Evolutionary conservation across 1,284 basidiomycete species (phyloP).

Genomic region (Tilletia caries): DNA sequence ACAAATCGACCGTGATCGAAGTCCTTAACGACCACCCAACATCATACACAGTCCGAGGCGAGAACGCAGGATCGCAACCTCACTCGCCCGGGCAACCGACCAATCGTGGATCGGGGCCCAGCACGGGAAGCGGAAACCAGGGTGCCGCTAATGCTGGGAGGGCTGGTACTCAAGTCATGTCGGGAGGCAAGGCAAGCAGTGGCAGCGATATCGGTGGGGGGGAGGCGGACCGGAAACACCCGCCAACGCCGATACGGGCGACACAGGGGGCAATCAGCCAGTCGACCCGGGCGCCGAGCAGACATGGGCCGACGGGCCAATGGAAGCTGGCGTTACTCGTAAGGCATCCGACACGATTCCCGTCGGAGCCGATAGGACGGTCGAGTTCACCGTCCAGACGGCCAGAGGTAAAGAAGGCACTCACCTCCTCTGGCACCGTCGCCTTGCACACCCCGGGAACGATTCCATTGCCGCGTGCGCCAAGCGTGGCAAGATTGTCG

Average conservation of each 20-base stretch:
- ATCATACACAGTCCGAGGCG: too few species aligned
- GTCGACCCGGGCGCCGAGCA: not conserved
- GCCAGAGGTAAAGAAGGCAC: not conserved
- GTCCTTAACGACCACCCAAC: too few species aligned
- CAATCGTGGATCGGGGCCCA: not conserved
- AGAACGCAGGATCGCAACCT: not conserved
- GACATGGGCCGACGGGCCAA: not conserved
- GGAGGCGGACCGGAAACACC: not conserved
- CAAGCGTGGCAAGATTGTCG: not conserved
- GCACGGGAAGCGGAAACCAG: not conserved
- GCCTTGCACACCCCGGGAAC: not conserved
- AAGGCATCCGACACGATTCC: not conserved
- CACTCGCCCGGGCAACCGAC: not conserved
- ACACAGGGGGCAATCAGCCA: not conserved
- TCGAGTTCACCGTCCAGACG: not conserved
- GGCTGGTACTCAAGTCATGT: not conserved
- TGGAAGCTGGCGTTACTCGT: not conserved
- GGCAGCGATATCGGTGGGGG: not conserved
- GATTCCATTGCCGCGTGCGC: not conserved
- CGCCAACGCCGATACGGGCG: not conserved
- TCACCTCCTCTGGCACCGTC: not conserved
- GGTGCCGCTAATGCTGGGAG: not conserved
- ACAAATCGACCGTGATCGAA: not conserved
- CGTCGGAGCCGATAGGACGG: not conserved
- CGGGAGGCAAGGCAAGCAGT: not conserved